Evolutionary conservation across 179 eudicot genomes (phyloP).

Genomic region (Dionaea muscipula): DNA sequence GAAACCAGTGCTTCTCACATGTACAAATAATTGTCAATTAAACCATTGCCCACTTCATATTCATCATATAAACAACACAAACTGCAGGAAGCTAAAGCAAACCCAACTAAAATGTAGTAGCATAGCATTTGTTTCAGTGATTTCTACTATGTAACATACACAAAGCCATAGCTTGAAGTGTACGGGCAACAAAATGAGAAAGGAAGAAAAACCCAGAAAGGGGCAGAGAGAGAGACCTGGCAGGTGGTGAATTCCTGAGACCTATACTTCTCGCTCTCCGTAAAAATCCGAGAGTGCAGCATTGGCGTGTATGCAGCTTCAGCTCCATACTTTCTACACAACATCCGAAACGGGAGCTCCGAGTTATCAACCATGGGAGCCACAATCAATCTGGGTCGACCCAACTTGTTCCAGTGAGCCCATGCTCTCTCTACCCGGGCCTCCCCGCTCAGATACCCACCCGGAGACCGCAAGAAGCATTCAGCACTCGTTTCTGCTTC

Average conservation of each 20-base stretch:
- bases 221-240: conserved; percentile 31
- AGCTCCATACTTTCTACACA: conserved; percentile 85
- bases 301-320: conserved; percentile 89
- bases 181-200: too few relatives aligned
- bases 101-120: too few relatives aligned
- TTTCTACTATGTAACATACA: too few relatives aligned
- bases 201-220: background rate
- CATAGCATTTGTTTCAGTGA: too few relatives aligned
- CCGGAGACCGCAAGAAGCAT: conserved; percentile 19
- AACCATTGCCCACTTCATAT: too few relatives aligned
- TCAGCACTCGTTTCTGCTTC: background rate
- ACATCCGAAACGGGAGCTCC: conserved; percentile 86
- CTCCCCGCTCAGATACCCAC: conserved; percentile 47
- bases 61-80: too few relatives aligned
- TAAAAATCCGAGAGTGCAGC: conserved; percentile 85
- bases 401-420: conserved; percentile 81
- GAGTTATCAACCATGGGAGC: conserved; percentile 99
- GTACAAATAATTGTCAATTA: too few relatives aligned
- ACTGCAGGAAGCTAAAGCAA: too few relatives aligned
- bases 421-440: conserved; percentile 70
- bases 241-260: conserved; percentile 70
- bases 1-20: too few relatives aligned
- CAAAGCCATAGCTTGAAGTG: too few relatives aligned
- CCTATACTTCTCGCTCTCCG: conserved; percentile 79
- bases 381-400: conserved; percentile 57